Conservation (phyloP, 179 eudicot species). For the Carnegiea gigantea region DNA sequence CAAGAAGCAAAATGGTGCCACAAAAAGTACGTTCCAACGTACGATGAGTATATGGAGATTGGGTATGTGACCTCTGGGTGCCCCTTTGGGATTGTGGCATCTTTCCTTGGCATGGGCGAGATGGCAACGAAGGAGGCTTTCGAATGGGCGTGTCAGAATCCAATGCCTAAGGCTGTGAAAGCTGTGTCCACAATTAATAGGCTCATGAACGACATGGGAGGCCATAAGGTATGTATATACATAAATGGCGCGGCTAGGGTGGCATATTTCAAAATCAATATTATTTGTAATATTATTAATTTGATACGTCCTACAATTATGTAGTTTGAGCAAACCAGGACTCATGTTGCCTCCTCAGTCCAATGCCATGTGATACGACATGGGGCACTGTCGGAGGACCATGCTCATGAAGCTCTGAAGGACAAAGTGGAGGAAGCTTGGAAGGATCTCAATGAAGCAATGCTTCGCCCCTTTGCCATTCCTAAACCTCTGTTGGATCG, state of each 20-base stretch:
- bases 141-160: slow-evolving; percentile 28
- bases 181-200: slow-evolving; percentile 20
- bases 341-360: slow-evolving; percentile 37
- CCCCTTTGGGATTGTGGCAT: slow-evolving; percentile 19
- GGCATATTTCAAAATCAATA: too few species aligned
- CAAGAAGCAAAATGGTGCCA: slow-evolving; percentile 34
- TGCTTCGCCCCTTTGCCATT: slow-evolving; percentile 19
- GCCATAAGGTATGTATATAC: slow-evolving; percentile 23
- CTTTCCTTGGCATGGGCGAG: slow-evolving; percentile 35
- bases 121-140: slow-evolving; percentile 21
- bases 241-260: too few species aligned
- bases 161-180: slow-evolving; percentile 23
- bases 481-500: slow-evolving; percentile 26
- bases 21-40: slow-evolving; percentile 27
- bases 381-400: slow-evolving; percentile 20
- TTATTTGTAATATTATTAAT: too few species aligned
- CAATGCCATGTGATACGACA: slow-evolving; percentile 36
- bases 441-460: slow-evolving; percentile 35
- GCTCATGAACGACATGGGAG: slow-evolving; percentile 32
- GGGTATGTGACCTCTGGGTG: slow-evolving; percentile 23
- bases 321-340: background rate
- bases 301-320: too few species aligned
- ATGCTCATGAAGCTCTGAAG: slow-evolving; percentile 17
- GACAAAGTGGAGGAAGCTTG: slow-evolving; percentile 24
- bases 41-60: slow-evolving; percentile 30